A percentile compares a stretch with the other conserved stretches of the same genome.
Conservation (phyloP, 2,329 filamentous ascomycete genomes). For the Scedosporium aurantiacum region DNA sequence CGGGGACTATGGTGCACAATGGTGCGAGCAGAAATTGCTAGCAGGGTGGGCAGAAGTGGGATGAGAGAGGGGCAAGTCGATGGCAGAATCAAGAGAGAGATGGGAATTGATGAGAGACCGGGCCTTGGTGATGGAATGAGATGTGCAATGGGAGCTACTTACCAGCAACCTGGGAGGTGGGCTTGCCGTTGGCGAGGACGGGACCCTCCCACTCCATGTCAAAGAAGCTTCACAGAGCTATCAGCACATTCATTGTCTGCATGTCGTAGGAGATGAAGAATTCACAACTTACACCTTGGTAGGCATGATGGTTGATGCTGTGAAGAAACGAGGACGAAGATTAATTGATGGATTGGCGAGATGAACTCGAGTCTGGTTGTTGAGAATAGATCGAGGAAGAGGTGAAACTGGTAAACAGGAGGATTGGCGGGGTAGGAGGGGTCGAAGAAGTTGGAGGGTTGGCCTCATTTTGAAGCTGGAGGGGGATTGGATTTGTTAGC, state of each 20-base stretch:
- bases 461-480: conserved; percentile 34
- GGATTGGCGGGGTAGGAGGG: conserved; percentile 36
- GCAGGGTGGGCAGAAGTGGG: neutral
- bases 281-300: conserved; percentile 53
- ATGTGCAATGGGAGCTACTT: conserved; percentile 23
- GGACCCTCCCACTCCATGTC: conserved; percentile 65
- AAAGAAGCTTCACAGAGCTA: conserved; percentile 45
- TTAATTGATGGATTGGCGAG: conserved; percentile 15
- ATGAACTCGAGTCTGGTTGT: conserved; percentile 16
- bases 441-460: conserved; percentile 26
- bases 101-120: neutral
- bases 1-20: no score
- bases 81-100: neutral
- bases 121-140: conserved; percentile 7
- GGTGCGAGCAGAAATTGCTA: neutral
- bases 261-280: conserved; percentile 9
- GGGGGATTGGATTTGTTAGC: conserved; percentile 27
- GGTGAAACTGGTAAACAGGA: conserved; percentile 22
- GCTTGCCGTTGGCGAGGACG: conserved; percentile 47
- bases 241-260: conserved; percentile 12
- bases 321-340: conserved; percentile 35
- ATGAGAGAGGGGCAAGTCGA: neutral
- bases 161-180: conserved; percentile 49
- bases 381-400: conserved; percentile 26
- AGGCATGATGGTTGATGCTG: conserved; percentile 59